These are phyloP conservation scores for Gryganskiella cystojenkinii DNA, from an alignment of 192 early-diverging fungal species.

Conservation along the genomic window DNA sequence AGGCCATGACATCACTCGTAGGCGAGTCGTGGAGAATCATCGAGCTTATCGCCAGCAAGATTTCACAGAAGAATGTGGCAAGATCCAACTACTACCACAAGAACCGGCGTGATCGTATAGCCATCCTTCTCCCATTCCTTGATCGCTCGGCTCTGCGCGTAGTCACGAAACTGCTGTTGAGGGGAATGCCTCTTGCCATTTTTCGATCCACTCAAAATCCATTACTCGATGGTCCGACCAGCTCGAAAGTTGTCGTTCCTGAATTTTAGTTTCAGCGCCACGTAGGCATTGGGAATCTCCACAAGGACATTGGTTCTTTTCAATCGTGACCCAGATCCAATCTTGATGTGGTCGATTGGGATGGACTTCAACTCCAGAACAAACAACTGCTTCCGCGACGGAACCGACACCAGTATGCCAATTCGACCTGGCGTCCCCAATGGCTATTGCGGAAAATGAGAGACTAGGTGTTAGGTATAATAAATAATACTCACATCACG, in stretches of 20 bases:
- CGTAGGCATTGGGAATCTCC: constrained; percentile 11
- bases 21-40: constrained; percentile 28
- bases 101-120: constrained; percentile 31
- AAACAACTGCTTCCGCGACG: constrained; percentile 25
- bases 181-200: constrained; percentile 9
- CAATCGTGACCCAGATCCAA: constrained; percentile 33
- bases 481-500: constrained; percentile 14
- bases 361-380: constrained; percentile 48
- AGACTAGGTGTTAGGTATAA: constrained; percentile 9
- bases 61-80: constrained; percentile 32
- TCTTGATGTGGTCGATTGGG: constrained; percentile 39
- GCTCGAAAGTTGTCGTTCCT: constrained; percentile 34
- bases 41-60: constrained; percentile 24
- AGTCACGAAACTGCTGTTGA: constrained; percentile 27
- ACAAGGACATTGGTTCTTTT: constrained; percentile 19
- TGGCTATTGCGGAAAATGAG: constrained; percentile 21
- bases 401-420: constrained; percentile 34
- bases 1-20: constrained; percentile 7
- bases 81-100: constrained; percentile 39
- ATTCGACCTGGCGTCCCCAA: constrained; percentile 26
- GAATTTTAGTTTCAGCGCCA: constrained; percentile 6
- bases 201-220: constrained; percentile 26
- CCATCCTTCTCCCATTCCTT: constrained; percentile 15
- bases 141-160: constrained; percentile 23
- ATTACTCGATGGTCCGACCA: constrained; percentile 40